These are phyloP conservation scores for Globisporangium recalcitrans DNA, from an alignment of 352 stramenopile species.

Conservation along the genomic window DNA sequence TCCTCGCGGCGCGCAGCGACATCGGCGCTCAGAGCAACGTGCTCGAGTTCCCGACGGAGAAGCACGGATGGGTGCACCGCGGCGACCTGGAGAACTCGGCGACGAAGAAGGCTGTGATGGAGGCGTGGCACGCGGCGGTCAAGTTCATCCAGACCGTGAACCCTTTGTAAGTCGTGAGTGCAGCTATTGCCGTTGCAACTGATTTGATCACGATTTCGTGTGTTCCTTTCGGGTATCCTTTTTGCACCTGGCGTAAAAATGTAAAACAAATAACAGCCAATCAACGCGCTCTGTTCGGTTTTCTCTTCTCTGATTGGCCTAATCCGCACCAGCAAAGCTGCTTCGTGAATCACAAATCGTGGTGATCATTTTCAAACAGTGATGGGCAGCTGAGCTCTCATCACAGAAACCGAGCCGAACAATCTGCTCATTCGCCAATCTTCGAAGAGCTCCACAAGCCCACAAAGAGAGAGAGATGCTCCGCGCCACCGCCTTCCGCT, in stretches of 20 bases:
- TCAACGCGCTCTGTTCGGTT: neutral
- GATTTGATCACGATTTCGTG: neutral
- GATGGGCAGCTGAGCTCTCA: too few species aligned
- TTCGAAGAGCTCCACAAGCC: neutral
- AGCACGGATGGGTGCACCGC: conserved; percentile 83
- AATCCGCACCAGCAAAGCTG: neutral
- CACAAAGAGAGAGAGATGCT: conserved; percentile 7
- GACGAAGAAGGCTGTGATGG: conserved; percentile 58
- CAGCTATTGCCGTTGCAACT: neutral
- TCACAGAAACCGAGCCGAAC: neutral
- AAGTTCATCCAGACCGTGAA: conserved; percentile 60
- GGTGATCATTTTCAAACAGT: too few species aligned
- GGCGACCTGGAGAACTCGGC: conserved; percentile 65
- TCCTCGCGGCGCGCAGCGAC: conserved; percentile 46
- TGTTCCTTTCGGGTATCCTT: too few species aligned
- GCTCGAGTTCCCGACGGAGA: conserved; percentile 61
- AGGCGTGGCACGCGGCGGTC: conserved; percentile 51
- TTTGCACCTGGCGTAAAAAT: neutral
- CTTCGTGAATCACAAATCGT: neutral
- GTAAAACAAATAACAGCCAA: neutral
- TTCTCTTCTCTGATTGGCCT: neutral
- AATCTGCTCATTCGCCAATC: conserved; percentile 1
- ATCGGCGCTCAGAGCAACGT: conserved; percentile 52
- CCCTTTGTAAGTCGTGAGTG: conserved; percentile 23
- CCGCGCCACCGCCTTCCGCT: conserved; percentile 13